Base-by-base conservation (phyloP, 208 protist genomes). In the Leishmania arabica region DNA sequence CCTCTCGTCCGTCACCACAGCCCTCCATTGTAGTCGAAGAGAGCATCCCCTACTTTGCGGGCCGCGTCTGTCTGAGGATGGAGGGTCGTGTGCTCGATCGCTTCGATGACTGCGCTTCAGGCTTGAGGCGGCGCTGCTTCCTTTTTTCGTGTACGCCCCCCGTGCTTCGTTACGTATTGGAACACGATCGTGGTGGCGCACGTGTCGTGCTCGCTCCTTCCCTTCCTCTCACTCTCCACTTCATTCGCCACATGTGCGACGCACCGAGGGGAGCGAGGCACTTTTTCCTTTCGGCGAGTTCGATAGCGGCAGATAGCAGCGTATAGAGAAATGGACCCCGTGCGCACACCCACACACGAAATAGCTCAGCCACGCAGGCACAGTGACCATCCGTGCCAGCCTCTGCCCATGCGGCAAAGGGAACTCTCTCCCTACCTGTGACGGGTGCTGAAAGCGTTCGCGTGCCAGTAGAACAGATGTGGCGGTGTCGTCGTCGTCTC, bases 51-150 rank as follows among this genome's bases (percentile, higher is more conserved):
- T 3, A 54, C 13, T 24, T 19, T 17, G 31, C 15, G 71, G 54
- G 79, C 84, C 51, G 65, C 24, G 31, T 68, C 49, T 6, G 49
- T 70, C 37, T 62, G 73, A 13, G 17, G 21, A 56, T 68, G 54
- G 24, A 37, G 27, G 21, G 15, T 76, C 49, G 49, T 74, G 9
- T 27, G 40, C 54, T 27, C 42, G 51, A 73, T 60, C 47, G 11
- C 65, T 31, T 64, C 40, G 53, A 34, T 47, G 56, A 53, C 54
- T 68, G 74, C 19, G 15, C 56, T 66, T 17, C 21, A 78, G 40
- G 34, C 66, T 40, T 17, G 54, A 21, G 4, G 42, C 58, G 58
- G 15, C n/a, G 3, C 56, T 69, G 42, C 68, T 40, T 34, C 45
- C 42, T 68, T 68, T 42, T 49, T 2, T 68, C 53, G 19, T 42